Evolutionary conservation across 139 green algal species (phyloP), one percentile per base, ranked within the genome.

Genomic region (Chlamydomonas urium): DNA sequence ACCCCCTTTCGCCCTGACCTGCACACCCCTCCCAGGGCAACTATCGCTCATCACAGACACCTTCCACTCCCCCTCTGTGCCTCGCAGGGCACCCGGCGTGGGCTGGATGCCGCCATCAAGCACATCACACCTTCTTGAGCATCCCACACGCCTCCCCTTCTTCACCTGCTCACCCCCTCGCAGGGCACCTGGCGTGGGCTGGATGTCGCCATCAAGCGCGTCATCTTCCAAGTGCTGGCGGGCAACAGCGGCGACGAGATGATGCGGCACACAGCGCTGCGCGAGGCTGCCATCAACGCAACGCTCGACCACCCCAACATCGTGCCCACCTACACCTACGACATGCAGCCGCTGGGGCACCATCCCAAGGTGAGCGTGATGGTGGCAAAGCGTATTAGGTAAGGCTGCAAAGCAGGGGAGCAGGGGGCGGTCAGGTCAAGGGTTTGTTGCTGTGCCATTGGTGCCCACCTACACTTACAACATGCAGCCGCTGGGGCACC

Each of bases 281-380:
- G 67, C 2, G 72, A 78, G 62, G 72, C 72, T 14, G 72, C 72
- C 24, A 78, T 78, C 72, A 71, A 70, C 38, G 57, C 62, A 5
- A 78, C 69, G 50, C 69, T 81, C 32, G n/a, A 42, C 24, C 75
- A 81, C 26, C 48, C 62, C 8, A 72, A 76, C 69, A 74, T 81
- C 48, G 75, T 81, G 23, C 24, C 62, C 58, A 81, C 75, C 1
- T 74, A 77, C 65, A 58, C 37, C 19, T 72, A 74, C 38, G 69
- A 73, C 36, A 69, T 81, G 67, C n/a, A 65, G 48, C 67, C 67
- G 14, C 67, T 73, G 32, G 53, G 53, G 19, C 17, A 63, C n/a
- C n/a, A n/a, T n/a, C n/a, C n/a, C n/a, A n/a, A n/a, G n/a, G n/a
- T n/a, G n/a, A n/a, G n/a, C n/a, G n/a, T n/a, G n/a, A n/a, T n/a